Base-by-base conservation (phyloP, 371 early-diverging fungal genomes). In the Choanephora cucurbitarum region DNA sequence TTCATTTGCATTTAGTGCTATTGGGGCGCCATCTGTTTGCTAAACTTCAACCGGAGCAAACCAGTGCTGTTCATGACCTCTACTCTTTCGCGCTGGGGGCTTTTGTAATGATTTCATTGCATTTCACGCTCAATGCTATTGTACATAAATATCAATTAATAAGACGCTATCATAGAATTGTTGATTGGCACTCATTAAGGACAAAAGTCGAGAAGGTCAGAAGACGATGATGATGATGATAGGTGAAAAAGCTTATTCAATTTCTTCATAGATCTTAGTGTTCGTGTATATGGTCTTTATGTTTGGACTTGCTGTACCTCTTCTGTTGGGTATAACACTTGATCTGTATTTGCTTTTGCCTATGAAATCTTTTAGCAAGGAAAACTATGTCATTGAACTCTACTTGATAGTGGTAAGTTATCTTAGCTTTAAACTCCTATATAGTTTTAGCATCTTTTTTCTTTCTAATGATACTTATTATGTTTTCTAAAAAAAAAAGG, bases 281-380 rank as follows among this genome's bases (percentile, higher is more conserved):
- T 34, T 64, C 43, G 21, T 45, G 5, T 76, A 73, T 55, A 47
- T 78, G 24, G 45, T 63, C 19, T 8, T 61, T 10, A 34, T 61
- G 18, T 64, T 76, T 54, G 82, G 80, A 14, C 18, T 80, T 8
- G 18, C 75, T 22, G 50, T 81, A 18, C 83, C 83, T 8, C 63
- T 78, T 28, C 40, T 70, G 18, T 33, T 78, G n/a, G 81, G 81
- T 14, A 48, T 80, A 22, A 41, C 70, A 40, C 54, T 74, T 39
- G 81, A 83, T 28, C 48, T 83, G 23, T 81, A 79, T 41, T 18
- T 80, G 23, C 64, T 77, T 46, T 60, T 70, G 33, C 81, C 83
- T 3, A 45, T 75, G 33, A 55, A 52, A 42, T 57, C 64, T 8
- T 57, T 66, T 34, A 31, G 40, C 13, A 43, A 45, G 11, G 58